Percentiles rank a stretch among this genome's conserved stretches.
Conservation (phyloP, 257 asterid genomes). For the Solanum boliviense region DNA sequence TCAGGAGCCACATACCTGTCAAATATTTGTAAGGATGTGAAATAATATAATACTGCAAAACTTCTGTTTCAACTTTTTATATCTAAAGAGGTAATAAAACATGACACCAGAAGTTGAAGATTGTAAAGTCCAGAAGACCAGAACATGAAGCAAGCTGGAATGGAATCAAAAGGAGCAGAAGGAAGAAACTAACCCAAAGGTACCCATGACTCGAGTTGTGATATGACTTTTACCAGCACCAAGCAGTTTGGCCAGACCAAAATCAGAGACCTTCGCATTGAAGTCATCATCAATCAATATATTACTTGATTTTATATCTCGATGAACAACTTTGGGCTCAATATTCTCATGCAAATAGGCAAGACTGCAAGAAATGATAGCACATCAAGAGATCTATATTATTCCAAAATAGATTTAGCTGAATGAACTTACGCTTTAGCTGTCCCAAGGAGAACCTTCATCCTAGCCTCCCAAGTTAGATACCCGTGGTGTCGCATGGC, state of each 20-base stretch:
- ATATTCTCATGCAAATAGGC: conserved; percentile 94
- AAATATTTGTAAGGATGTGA: neutral
- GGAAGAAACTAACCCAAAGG: conserved; percentile 66
- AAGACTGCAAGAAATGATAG: conserved; percentile 40
- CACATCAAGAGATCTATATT: neutral
- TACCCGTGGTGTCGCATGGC: conserved; percentile 87
- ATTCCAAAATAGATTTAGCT: neutral
- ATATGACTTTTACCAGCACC: conserved; percentile 94
- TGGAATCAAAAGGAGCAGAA: neutral
- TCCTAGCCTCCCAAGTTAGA: conserved; percentile 95
- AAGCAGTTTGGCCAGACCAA: conserved; percentile 88
- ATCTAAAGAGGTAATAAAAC: neutral
- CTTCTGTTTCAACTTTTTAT: neutral
- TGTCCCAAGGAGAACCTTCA: conserved; percentile 89
- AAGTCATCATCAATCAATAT: conserved; percentile 84
- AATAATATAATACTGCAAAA: neutral
- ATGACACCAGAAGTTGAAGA: neutral
- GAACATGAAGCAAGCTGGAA: neutral
- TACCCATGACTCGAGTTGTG: conserved; percentile 95
- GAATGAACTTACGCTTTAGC: conserved; percentile 82
- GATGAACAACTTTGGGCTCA: conserved; percentile 93
- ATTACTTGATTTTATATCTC: conserved; percentile 93
- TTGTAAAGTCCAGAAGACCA: neutral
- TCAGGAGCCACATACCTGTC: conserved; percentile 97
- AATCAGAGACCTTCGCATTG: conserved; percentile 89